Conservation (phyloP, 192 early-diverging fungal genomes). For the Backusella sp. region DNA sequence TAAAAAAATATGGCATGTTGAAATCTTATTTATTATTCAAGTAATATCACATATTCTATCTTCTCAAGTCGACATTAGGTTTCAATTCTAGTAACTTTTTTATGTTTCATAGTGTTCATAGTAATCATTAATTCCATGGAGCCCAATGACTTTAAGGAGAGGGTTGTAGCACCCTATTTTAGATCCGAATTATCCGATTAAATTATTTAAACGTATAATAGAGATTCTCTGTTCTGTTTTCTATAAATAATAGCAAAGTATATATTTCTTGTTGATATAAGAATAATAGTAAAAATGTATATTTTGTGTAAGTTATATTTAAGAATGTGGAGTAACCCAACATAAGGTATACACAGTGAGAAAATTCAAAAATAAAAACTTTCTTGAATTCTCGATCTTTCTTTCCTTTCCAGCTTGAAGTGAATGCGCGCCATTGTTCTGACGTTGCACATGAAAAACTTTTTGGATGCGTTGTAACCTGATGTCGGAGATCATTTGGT, state of each 20-base stretch:
- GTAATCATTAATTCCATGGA: background rate
- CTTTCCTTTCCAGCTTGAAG: conserved; percentile 7
- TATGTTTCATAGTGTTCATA: background rate
- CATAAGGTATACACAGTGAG: background rate
- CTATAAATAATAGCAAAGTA: too few species aligned
- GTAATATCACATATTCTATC: too few species aligned
- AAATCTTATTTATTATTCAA: background rate
- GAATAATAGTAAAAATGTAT: background rate
- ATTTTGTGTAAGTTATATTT: background rate
- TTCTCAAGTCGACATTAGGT: background rate
- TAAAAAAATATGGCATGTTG: background rate
- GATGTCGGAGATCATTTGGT: background rate
- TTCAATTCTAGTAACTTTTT: background rate
- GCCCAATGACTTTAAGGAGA: background rate
- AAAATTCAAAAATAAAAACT: background rate
- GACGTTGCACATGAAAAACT: background rate
- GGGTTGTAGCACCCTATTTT: background rate
- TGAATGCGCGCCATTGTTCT: background rate
- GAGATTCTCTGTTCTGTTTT: background rate
- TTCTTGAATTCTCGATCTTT: background rate
- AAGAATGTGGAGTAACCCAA: background rate
- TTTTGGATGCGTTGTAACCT: background rate
- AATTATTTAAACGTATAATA: background rate
- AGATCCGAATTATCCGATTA: background rate
- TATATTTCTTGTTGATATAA: too few species aligned